A percentile compares a stretch with the other conserved stretches of the same genome.
Evolutionary conservation across 257 asterid species (phyloP).

Genomic region (Verbena officinalis): DNA sequence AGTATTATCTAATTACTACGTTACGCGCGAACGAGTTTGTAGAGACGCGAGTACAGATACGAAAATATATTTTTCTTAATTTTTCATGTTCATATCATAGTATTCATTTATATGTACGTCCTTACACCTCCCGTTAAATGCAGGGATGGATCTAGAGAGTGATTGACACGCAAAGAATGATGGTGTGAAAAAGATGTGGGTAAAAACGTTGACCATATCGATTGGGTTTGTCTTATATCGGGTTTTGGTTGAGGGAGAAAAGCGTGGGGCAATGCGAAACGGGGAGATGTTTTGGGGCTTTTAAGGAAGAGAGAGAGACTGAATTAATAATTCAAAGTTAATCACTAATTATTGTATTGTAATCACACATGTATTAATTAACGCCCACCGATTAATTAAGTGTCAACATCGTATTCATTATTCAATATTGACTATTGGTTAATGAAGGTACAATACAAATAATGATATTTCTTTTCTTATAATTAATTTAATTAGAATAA

Average conservation of each 20-base stretch:
- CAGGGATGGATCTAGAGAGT: conserved; percentile 14
- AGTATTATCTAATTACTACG: neutral
- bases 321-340: neutral
- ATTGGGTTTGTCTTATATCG: conserved; percentile 26
- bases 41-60: no score
- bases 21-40: neutral
- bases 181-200: neutral
- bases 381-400: neutral
- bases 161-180: neutral
- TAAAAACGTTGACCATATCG: conserved; percentile 27
- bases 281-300: conserved; percentile 6
- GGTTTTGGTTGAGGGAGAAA: conserved; percentile 11
- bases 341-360: neutral
- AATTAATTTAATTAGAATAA: no score
- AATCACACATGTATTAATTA: conserved; percentile 19
- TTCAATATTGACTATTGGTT: no score
- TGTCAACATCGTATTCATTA: no score
- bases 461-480: no score
- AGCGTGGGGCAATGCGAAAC: neutral
- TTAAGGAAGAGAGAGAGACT: conserved; percentile 11
- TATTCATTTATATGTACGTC: no score
- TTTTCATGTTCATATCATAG: no score
- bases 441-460: no score
- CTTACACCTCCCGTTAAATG: no score
- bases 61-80: no score